These are phyloP conservation scores for Sclerotinia nivalis DNA, from an alignment of 2,329 filamentous ascomycete genomes.

Conservation along the genomic window DNA sequence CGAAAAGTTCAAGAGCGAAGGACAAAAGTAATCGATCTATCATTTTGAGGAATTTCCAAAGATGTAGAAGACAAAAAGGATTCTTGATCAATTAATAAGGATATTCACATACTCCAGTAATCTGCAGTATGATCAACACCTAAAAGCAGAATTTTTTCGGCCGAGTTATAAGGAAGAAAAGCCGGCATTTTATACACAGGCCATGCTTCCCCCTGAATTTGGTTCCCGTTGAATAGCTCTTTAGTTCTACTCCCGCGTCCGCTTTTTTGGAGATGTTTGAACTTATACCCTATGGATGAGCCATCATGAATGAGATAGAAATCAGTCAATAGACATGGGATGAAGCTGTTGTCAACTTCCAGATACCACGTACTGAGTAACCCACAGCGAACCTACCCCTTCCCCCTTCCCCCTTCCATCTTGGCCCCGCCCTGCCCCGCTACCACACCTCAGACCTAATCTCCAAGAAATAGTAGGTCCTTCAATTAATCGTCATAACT, in stretches of 20 bases:
- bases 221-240: neutral
- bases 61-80: neutral
- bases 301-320: neutral
- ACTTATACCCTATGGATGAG: neutral
- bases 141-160: neutral
- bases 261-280: neutral
- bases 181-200: neutral
- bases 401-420: no score
- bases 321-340: neutral
- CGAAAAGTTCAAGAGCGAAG: neutral
- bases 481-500: no score
- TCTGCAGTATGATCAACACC: neutral
- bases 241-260: neutral
- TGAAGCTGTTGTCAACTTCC: conserved; percentile 5
- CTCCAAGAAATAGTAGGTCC: no score
- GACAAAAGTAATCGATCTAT: neutral
- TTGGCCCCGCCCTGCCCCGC: no score
- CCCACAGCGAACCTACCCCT: neutral
- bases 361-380: neutral
- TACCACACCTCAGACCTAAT: no score
- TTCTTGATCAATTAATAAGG: neutral
- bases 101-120: neutral
- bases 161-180: neutral
- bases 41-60: neutral
- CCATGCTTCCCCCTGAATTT: neutral